Conservation (phyloP, 1,284 basidiomycete genomes). For the Anthracocystis setariae region DNA sequence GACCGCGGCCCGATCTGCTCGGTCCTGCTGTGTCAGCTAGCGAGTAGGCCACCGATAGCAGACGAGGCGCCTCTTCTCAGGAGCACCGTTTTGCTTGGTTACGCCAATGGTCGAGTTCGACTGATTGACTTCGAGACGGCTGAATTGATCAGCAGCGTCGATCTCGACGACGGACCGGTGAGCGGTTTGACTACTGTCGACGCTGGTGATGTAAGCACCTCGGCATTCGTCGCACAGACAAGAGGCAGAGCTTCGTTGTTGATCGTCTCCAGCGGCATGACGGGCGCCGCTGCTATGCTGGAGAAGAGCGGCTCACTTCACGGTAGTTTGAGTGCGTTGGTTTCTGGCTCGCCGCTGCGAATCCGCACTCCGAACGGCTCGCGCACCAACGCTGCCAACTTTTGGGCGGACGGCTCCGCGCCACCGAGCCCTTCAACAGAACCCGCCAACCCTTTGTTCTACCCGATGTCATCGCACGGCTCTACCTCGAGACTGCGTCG, state of each 20-base stretch:
- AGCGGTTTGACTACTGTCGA: constrained; percentile 12
- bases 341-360: constrained; percentile 35
- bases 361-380: constrained; percentile 43
- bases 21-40: constrained; percentile 28
- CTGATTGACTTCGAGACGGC: constrained; percentile 31
- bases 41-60: constrained; percentile 17
- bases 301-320: constrained; percentile 41
- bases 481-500: constrained; percentile 35
- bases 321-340: constrained; percentile 23
- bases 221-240: constrained; percentile 35
- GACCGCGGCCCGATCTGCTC: constrained; percentile 30
- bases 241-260: constrained; percentile 29
- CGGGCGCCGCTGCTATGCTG: constrained; percentile 11
- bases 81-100: constrained; percentile 40
- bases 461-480: constrained; percentile 50
- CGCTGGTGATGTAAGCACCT: constrained; percentile 21
- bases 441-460: constrained; percentile 29
- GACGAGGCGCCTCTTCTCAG: constrained; percentile 28
- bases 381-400: constrained; percentile 30
- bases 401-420: constrained; percentile 42
- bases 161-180: constrained; percentile 45
- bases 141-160: constrained; percentile 26
- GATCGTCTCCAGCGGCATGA: constrained; percentile 13
- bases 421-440: constrained; percentile 46
- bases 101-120: constrained; percentile 31